Conservation (phyloP, 2,329 filamentous ascomycete species). For the Cladosporium velox region DNA sequence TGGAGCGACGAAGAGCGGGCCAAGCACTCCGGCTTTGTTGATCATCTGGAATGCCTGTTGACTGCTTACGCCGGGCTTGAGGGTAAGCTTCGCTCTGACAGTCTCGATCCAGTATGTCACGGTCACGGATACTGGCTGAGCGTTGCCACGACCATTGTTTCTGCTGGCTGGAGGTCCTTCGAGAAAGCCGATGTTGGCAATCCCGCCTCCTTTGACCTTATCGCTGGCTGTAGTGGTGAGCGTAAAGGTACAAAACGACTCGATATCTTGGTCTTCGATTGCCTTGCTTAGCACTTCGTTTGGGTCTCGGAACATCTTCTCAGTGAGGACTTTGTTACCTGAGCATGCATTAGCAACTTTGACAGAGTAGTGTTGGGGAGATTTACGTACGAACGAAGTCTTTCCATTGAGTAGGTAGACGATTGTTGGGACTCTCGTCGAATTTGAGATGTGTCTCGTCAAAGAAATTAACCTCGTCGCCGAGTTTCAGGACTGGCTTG, state of each 20-base stretch:
- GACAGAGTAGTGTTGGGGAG: not conserved
- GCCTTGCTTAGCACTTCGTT: slow-evolving; percentile 35
- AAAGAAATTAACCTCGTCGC: no score
- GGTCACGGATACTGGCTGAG: slow-evolving; percentile 29
- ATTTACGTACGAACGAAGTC: not conserved
- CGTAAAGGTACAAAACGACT: slow-evolving; percentile 27
- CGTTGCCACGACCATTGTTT: slow-evolving; percentile 29
- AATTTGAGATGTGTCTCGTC: no score
- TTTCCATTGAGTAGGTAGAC: no score
- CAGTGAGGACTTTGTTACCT: not conserved
- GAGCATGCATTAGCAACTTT: not conserved
- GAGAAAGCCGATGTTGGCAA: slow-evolving; percentile 37
- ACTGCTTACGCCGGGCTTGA: slow-evolving; percentile 19
- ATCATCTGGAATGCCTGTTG: slow-evolving; percentile 1
- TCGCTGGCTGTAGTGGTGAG: slow-evolving; percentile 30
- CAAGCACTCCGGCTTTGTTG: slow-evolving; percentile 10
- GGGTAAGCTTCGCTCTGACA: slow-evolving; percentile 29
- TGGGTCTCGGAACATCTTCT: slow-evolving; percentile 34
- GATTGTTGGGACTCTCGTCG: no score
- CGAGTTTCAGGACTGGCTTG: no score
- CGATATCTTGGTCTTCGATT: slow-evolving; percentile 37
- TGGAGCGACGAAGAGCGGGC: slow-evolving; percentile 26
- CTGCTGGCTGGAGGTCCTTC: slow-evolving; percentile 11
- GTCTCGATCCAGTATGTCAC: slow-evolving; percentile 39
- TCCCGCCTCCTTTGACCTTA: slow-evolving; percentile 35